Evolutionary conservation across 192 early-diverging fungal genomes (phyloP), one percentile per base, ranked within the genome.

Genomic region (Rhizophlyctis rosea): DNA sequence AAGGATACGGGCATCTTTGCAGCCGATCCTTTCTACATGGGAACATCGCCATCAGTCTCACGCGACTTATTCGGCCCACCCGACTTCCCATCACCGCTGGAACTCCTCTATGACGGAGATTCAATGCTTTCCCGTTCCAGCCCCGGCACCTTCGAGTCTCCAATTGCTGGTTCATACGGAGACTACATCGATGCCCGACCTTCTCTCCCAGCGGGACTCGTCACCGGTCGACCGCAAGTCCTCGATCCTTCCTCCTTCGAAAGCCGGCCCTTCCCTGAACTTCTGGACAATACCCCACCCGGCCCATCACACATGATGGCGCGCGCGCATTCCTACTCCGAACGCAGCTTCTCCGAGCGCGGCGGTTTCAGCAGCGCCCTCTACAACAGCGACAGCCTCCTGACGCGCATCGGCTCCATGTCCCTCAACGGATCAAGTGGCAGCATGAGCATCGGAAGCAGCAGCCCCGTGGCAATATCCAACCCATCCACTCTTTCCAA

Each of bases 361-460:
- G 79, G 76, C 4, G n/a, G n/a, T n/a, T 81, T 81, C 63, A 81
- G 67, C 59, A 75, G 72, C 44, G 79, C 73, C 3, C 56, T 81
- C 29, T 81, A 70, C 69, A 76, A 65, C 57, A 78, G 73, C 63
- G 79, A 81, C 34, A 61, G 61, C 18, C 62, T 81, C 9, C 67
- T 75, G 9, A 61, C 64, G 3, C 34, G 50, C 18, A 53, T 76
- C 5, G 61, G 68, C 30, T 23, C 62, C 9, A 34, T 67, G 33
- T 23, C 16, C 34, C n/a, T 61, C 66, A 57, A 47, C 47, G 51
- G 51, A 23, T 7, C 7, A 7, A 28, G 51, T 53, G 51, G 51
- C 50, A 49, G 21, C 18, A 13, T 44, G 39, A 44, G 39, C 39
- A 44, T 7, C 39, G 11, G 18, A 4, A 50, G 24, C 21, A 23